phyloP scores from a whole-genome alignment of 2,329 filamentous ascomycete species.

The Alternaria gansuensis region DNA sequence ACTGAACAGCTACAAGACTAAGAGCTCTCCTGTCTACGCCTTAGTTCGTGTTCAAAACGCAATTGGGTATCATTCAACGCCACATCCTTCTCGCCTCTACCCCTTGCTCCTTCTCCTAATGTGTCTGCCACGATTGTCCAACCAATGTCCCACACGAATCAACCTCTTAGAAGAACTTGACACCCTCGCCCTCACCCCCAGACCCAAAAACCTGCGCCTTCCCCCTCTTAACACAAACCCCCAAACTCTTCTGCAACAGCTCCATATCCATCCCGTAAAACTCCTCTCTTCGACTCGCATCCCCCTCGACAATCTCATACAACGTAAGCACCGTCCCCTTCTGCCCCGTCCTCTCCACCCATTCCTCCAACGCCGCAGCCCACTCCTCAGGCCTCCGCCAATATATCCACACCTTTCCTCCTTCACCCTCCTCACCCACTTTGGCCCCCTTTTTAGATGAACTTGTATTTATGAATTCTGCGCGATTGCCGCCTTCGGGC shows the following conservation, averaged over 20 bases:
- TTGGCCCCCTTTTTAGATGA: conserved; percentile 25
- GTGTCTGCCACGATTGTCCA: neutral
- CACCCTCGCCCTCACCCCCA: conserved; percentile 75
- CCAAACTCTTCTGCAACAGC: conserved; percentile 79
- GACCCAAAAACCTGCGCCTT: conserved; percentile 93
- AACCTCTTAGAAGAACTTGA: conserved; percentile 80
- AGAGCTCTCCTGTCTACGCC: neutral
- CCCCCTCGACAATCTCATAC: conserved; percentile 91
- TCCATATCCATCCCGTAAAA: conserved; percentile 89
- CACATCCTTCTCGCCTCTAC: neutral
- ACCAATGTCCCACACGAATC: neutral
- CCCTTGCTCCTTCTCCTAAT: neutral
- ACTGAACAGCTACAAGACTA: neutral
- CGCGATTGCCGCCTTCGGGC: conserved; percentile 62
- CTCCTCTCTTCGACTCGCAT: conserved; percentile 73
- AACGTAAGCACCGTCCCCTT: conserved; percentile 88
- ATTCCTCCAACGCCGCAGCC: conserved; percentile 79
- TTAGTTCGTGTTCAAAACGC: neutral
- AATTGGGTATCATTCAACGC: conserved; percentile 5
- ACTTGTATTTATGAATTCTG: conserved; percentile 67
- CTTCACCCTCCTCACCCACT: conserved; percentile 43
- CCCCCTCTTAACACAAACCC: conserved; percentile 84
- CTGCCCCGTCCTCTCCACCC: conserved; percentile 87
- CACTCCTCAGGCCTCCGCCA: conserved; percentile 92
- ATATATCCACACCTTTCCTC: conserved; percentile 70